Conservation (phyloP, 495 filamentous ascomycete species). For the Staphylotrichum tortipilum region DNA sequence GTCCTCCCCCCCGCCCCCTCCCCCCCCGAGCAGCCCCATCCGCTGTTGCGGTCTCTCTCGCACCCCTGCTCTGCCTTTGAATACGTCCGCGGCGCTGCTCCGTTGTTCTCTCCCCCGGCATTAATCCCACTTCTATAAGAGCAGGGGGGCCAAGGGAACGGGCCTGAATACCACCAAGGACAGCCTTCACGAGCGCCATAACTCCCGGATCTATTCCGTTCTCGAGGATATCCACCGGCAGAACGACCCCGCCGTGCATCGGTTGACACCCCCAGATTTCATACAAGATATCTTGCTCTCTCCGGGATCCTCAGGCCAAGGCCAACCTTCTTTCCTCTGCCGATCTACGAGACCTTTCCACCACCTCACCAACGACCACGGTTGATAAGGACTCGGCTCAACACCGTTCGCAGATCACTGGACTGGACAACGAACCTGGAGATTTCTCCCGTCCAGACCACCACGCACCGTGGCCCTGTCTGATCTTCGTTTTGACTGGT, state of each 20-base stretch:
- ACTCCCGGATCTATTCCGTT: constrained; percentile 35
- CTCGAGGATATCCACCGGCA: constrained; percentile 16
- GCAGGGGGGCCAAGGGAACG: constrained; percentile 32
- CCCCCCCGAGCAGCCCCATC: constrained; percentile 9
- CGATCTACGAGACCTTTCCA: not conserved
- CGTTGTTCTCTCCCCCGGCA: constrained; percentile 40
- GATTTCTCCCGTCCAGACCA: constrained; percentile 4
- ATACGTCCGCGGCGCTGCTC: constrained; percentile 43
- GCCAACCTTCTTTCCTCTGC: constrained; percentile 4
- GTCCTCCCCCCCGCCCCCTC: too few species aligned
- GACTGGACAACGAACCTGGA: constrained; percentile 8
- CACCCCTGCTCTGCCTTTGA: constrained; percentile 37
- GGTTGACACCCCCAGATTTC: constrained; percentile 16
- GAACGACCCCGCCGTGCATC: constrained; percentile 31
- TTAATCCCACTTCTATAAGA: constrained; percentile 41
- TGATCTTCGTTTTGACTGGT: constrained; percentile 29
- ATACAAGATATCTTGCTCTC: constrained; percentile 27
- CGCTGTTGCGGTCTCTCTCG: constrained; percentile 29
- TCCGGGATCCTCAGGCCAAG: constrained; percentile 15
- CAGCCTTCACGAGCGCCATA: constrained; percentile 34
- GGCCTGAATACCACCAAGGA: constrained; percentile 38
- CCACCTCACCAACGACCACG: constrained; percentile 7
- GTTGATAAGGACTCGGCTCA: constrained; percentile 7
- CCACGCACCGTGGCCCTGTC: constrained; percentile 13
- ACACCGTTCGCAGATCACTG: constrained; percentile 11